Evolutionary conservation across 176 grass and related monocot genomes (phyloP).

Genomic region (Cocos nucifera): DNA sequence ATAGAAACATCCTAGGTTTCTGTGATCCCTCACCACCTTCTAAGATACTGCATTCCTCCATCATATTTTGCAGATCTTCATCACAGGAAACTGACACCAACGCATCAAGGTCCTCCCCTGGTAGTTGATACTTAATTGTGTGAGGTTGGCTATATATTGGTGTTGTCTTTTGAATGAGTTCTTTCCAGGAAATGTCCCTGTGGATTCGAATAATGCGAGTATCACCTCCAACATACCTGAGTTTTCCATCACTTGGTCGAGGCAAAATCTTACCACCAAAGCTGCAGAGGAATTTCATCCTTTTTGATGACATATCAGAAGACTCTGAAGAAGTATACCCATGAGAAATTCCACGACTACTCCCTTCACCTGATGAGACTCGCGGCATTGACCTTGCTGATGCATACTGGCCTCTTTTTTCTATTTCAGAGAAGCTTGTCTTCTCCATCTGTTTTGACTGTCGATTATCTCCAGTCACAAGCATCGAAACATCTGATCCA

Average conservation of each 20-base stretch:
- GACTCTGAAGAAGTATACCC: slow-evolving; percentile 58
- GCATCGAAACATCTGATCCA: slow-evolving; percentile 37
- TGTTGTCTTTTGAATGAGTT: slow-evolving; percentile 70
- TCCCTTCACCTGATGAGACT: slow-evolving; percentile 36
- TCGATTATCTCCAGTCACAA: slow-evolving; percentile 29
- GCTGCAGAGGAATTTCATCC: slow-evolving; percentile 82
- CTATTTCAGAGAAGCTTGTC: slow-evolving; percentile 35
- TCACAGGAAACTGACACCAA: slow-evolving; percentile 73
- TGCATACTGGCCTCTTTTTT: slow-evolving; percentile 45
- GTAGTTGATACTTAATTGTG: slow-evolving; percentile 80
- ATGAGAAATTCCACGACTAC: slow-evolving; percentile 32
- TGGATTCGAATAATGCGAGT: slow-evolving; percentile 80
- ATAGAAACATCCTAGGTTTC: slow-evolving; percentile 81
- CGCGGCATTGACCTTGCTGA: slow-evolving; percentile 46
- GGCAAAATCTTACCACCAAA: slow-evolving; percentile 94
- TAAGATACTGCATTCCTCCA: slow-evolving; percentile 72
- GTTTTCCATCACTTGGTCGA: slow-evolving; percentile 83
- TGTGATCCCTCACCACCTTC: slow-evolving; percentile 58
- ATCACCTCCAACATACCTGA: slow-evolving; percentile 94
- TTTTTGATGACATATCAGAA: slow-evolving; percentile 44
- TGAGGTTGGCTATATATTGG: slow-evolving; percentile 63
- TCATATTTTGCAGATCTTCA: slow-evolving; percentile 91
- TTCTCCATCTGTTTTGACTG: slow-evolving; percentile 29
- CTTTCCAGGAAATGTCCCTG: slow-evolving; percentile 61
- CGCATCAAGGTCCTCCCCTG: slow-evolving; percentile 87